These are phyloP conservation scores for Fraxinus baroniana DNA, from an alignment of 305 asterid genomes.

Conservation along the genomic window DNA sequence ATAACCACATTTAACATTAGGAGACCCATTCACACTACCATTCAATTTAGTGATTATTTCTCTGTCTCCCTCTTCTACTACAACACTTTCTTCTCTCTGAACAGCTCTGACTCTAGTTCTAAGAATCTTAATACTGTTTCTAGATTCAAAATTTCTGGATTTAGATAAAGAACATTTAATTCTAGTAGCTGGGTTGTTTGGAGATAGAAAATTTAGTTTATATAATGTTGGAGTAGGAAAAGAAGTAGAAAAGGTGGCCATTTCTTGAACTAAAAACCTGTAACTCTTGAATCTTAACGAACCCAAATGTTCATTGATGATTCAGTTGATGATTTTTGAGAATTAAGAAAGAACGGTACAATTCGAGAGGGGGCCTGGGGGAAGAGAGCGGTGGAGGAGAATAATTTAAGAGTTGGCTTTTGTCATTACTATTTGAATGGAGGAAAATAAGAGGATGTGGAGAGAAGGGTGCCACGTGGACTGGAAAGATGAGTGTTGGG, in stretches of 20 bases:
- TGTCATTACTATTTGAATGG: not conserved
- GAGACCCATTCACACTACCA: constrained; percentile 49
- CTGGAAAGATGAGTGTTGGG: constrained; percentile 18
- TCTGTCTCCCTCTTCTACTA: constrained; percentile 56
- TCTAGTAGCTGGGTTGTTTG: constrained; percentile 41
- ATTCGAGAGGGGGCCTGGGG: not conserved
- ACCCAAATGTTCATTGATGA: constrained; percentile 20
- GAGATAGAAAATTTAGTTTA: constrained; percentile 42
- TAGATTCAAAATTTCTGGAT: constrained; percentile 20
- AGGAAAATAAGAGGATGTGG: constrained; percentile 32
- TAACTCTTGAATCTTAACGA: constrained; percentile 22
- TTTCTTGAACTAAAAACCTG: constrained; percentile 14
- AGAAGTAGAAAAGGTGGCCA: constrained; percentile 44
- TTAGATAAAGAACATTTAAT: constrained; percentile 37
- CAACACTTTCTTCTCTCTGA: constrained; percentile 49
- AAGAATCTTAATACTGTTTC: constrained; percentile 16
- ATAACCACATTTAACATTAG: constrained; percentile 38
- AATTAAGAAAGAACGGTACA: constrained; percentile 16
- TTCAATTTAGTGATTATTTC: constrained; percentile 45
- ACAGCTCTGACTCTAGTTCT: constrained; percentile 43
- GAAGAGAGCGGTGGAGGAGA: constrained; percentile 22
- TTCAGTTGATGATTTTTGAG: constrained; percentile 7
- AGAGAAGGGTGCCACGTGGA: constrained; percentile 29
- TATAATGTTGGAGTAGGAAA: constrained; percentile 35
- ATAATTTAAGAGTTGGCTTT: not conserved